Evolutionary conservation across 805 yeast genomes (phyloP), one percentile per base, ranked within the genome.

Genomic region (Wickerhamomyces xylosicus): DNA sequence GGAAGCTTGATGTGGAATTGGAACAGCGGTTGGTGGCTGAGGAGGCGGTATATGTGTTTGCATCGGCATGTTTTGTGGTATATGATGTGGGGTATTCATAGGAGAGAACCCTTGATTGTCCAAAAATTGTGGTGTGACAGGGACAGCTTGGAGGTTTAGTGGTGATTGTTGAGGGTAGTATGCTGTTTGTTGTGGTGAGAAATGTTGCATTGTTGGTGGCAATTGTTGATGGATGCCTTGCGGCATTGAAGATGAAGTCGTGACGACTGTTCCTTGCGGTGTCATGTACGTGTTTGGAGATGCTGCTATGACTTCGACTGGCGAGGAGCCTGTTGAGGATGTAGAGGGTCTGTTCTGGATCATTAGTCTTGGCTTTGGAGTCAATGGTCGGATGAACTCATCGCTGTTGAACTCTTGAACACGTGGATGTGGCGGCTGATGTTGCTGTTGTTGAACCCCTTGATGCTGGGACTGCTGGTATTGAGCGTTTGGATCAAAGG

Each of bases 291-390:
- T 21, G 25, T 10, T 21, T 21, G 9, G 9, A 7, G 25, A 10
- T 10, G 25, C 10, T 21, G 10, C 25, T 21, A 28, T 28, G 16
- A 28, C 16, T 28, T 28, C 16, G 5, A 28, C 16, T 6, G 31
- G 31, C 5, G 31, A 28, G 6, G 31, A 21, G 31, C n/a, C n/a
- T 28, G 31, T 28, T 7, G 25, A 21, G 9, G 25, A 21, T 7
- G 31, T 13, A 14, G 28, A 22, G 9, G 31, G 47, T 3, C 38
- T 37, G 20, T 47, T 49, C 20, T 47, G 33, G 31, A 50, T 42
- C 49, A 49, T 47, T 20, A 50, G 37, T 17, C 52, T 41, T 28
- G 53, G 50, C 32, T 46, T 50, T 34, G 18, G 28, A 3, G 20
- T 21, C 11, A 15, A 22, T 20, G 34, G n/a, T 13, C 13, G 37